A percentile compares a stretch with the other conserved stretches of the same genome.
These are phyloP conservation scores for Solanum infundibuliforme DNA, from an alignment of 257 asterid species.

Conservation along the genomic window DNA sequence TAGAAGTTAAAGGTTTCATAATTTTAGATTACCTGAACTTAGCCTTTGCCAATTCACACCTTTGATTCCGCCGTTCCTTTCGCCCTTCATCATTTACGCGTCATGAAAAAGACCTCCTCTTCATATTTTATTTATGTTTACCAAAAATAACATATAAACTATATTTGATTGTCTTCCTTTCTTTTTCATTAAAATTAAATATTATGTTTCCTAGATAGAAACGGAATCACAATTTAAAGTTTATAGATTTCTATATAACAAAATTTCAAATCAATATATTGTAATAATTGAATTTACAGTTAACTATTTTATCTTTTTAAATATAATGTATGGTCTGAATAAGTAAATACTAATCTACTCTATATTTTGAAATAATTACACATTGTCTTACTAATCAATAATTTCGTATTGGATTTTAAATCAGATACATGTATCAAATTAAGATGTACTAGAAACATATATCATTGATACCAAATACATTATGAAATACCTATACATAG, in stretches of 20 bases:
- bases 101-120: slow-evolving; percentile 4
- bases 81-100: slow-evolving; percentile 20
- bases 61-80: slow-evolving; percentile 39
- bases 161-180: background rate
- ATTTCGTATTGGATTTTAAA: background rate
- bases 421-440: too few species aligned
- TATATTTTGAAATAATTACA: background rate
- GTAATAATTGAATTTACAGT: background rate
- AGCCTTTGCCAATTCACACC: slow-evolving; percentile 27
- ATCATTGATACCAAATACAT: background rate
- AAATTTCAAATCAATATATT: background rate
- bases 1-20: background rate
- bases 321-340: background rate
- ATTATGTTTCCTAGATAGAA: background rate
- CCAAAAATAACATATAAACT: background rate
- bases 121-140: background rate
- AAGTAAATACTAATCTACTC: background rate
- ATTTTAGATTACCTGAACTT: slow-evolving; percentile 34
- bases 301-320: background rate
- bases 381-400: background rate
- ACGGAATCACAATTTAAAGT: background rate
- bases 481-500: background rate
- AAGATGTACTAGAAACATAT: background rate
- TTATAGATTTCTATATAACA: background rate
- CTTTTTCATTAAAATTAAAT: background rate